Conservation (phyloP, 1,284 basidiomycete species). For the Kalmanozyma brasiliensis region DNA sequence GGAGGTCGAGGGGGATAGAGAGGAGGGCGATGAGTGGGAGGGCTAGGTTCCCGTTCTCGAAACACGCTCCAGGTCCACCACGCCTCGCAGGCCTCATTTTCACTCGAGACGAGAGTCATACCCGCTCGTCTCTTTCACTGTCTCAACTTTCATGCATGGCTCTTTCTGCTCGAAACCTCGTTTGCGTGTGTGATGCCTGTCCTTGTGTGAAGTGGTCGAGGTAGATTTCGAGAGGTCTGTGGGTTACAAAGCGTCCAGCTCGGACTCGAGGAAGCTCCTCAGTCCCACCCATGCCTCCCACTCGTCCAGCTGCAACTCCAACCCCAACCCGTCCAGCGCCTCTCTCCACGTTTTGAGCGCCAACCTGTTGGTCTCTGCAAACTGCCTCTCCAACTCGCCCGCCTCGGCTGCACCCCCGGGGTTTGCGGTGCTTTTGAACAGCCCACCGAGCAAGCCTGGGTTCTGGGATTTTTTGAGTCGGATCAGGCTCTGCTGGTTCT, state of each 20-base stretch:
- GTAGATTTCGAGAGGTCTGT: background rate
- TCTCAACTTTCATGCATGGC: too few relatives aligned
- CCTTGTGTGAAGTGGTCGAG: background rate
- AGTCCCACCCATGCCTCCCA: constrained; percentile 16
- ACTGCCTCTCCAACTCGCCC: background rate
- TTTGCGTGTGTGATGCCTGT: too few relatives aligned
- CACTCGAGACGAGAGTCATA: too few relatives aligned
- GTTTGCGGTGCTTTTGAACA: constrained; percentile 8
- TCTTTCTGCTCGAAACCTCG: too few relatives aligned
- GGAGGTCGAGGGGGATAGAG: constrained; percentile 47
- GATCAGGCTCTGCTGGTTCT: constrained; percentile 61
- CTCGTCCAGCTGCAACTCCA: constrained; percentile 6
- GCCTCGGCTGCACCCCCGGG: background rate
- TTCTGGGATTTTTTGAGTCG: constrained; percentile 54
- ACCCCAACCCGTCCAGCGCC: background rate
- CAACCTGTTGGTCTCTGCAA: constrained; percentile 9
- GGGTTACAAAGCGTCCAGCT: constrained; percentile 7
- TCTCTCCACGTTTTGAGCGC: background rate
- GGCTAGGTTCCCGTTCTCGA: constrained; percentile 8
- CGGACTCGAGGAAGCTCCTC: constrained; percentile 13
- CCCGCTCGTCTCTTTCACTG: too few relatives aligned
- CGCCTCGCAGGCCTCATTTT: background rate
- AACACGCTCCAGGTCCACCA: background rate
- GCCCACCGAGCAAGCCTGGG: constrained; percentile 1
- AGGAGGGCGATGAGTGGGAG: constrained; percentile 51